phyloP scores from a whole-genome alignment of 768 basidiomycete species.

The Pulveroboletus sp. region DNA sequence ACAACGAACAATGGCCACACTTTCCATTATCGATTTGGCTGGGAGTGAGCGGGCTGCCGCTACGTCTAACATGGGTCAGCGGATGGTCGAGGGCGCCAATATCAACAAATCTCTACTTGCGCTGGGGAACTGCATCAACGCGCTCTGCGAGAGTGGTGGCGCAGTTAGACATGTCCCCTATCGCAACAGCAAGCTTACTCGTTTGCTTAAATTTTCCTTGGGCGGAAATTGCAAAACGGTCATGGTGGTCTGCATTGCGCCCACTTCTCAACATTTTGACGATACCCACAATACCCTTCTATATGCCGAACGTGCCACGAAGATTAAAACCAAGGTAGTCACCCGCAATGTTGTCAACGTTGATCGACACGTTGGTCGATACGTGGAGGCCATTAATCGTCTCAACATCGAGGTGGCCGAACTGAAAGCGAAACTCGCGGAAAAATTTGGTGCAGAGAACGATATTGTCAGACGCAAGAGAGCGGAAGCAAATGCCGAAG shows the following conservation, averaged over 20 bases:
- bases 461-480: conserved; percentile 64
- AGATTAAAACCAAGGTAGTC: conserved; percentile 97
- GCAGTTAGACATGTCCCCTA: conserved; percentile 90
- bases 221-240: conserved; percentile 99
- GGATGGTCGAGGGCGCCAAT: conserved; percentile 98
- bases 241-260: conserved; percentile 98
- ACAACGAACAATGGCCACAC: conserved; percentile 78
- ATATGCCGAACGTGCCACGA: conserved; percentile 96
- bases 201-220: conserved; percentile 93
- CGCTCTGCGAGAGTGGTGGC: conserved; percentile 91
- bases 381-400: conserved; percentile 90
- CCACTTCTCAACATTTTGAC: conserved; percentile 93
- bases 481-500: conserved; percentile 66
- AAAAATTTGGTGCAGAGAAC: conserved; percentile 58
- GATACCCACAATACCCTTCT: conserved; percentile 98
- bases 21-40: conserved; percentile 97
- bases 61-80: conserved; percentile 94
- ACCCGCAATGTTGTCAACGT: conserved; percentile 94
- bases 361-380: conserved; percentile 91
- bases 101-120: conserved; percentile 99
- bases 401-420: conserved; percentile 80
- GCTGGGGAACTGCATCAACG: conserved; percentile 97
- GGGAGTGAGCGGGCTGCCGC: conserved; percentile 97
- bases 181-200: conserved; percentile 96
- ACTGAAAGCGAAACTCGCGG: conserved; percentile 81